Percentiles rank a stretch among this genome's conserved stretches.
Conservation (phyloP, 495 filamentous ascomycete species). For the Neurospora cerealis region DNA sequence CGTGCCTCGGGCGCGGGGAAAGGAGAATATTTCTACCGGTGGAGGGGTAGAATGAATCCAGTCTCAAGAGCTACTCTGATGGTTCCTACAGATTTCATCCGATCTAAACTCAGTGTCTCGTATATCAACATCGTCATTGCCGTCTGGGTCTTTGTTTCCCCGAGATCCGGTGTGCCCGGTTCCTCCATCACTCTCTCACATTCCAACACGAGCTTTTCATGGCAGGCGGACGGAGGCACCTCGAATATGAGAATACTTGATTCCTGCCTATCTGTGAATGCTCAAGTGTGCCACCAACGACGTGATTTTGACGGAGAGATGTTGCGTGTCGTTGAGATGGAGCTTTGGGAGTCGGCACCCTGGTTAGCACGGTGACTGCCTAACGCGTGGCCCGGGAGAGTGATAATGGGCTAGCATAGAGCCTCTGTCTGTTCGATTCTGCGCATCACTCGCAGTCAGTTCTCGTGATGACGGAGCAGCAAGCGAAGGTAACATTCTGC, state of each 20-base stretch:
- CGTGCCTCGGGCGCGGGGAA: not conserved
- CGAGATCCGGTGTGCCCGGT: not conserved
- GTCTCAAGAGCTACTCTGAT: not conserved
- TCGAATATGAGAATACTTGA: not conserved
- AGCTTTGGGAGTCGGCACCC: not conserved
- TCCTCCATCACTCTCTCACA: not conserved
- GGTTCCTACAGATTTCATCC: not conserved
- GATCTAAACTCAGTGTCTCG: not conserved
- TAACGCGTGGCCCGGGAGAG: not conserved
- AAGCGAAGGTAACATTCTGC: too few species aligned
- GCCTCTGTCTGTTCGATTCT: not conserved
- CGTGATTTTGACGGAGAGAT: not conserved
- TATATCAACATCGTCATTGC: not conserved
- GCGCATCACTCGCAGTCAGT: not conserved
- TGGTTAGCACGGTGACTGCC: not conserved
- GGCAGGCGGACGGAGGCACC: not conserved
- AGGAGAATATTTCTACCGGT: not conserved
- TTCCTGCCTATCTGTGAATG: not conserved
- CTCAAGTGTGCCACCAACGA: not conserved
- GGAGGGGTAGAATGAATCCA: not conserved
- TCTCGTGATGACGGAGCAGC: too few species aligned
- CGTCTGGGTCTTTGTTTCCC: not conserved
- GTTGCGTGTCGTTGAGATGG: not conserved
- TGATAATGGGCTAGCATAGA: not conserved
- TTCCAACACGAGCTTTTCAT: not conserved